These are phyloP conservation scores for Echites panduratus DNA, from an alignment of 257 asterid species.

Conservation along the genomic window DNA sequence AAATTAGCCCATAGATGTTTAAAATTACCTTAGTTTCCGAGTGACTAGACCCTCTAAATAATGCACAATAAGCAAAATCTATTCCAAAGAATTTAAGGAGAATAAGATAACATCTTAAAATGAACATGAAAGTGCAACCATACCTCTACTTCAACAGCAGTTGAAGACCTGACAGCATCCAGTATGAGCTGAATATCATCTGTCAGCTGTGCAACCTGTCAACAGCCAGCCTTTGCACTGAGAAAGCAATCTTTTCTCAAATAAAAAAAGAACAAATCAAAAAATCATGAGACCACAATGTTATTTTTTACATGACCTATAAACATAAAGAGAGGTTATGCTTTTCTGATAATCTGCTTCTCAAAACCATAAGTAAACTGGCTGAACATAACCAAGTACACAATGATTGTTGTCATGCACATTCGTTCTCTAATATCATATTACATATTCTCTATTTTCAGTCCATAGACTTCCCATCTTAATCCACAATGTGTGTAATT, in stretches of 20 bases:
- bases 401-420: neutral
- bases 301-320: neutral
- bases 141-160: constrained; percentile 73
- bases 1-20: neutral
- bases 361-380: neutral
- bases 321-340: neutral
- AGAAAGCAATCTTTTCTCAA: neutral
- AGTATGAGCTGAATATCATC: constrained; percentile 54
- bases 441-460: neutral
- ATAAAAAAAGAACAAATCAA: neutral
- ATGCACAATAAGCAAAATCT: neutral
- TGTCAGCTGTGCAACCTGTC: constrained; percentile 55
- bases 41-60: neutral
- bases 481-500: no score
- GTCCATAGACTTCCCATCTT: no score
- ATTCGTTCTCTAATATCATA: neutral
- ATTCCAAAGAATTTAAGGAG: no score
- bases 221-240: neutral
- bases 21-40: neutral
- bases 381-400: neutral
- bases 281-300: neutral
- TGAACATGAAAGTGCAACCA: neutral
- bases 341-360: neutral
- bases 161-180: constrained; percentile 50
- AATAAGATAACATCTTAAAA: neutral